phyloP scores from a whole-genome alignment of 164 flowering plant genomes.

The Macadamia tetraphylla region DNA sequence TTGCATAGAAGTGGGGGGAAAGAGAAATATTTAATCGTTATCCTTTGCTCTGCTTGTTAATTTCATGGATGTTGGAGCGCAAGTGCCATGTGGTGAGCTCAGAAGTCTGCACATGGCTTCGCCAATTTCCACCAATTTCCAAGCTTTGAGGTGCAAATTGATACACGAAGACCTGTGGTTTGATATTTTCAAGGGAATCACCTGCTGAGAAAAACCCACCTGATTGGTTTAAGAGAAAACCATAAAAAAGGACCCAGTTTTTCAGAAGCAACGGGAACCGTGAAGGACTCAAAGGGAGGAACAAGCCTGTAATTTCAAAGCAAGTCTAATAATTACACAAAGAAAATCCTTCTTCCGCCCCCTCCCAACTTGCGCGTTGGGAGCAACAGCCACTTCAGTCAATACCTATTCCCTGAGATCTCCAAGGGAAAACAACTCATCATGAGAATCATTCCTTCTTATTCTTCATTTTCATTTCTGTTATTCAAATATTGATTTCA shows the following conservation, averaged over 20 bases:
- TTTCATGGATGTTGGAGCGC: slow-evolving; percentile 23
- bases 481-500: not conserved
- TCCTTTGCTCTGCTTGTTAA: not conserved
- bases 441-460: slow-evolving; percentile 1
- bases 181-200: slow-evolving; percentile 54
- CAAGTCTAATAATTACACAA: slow-evolving; percentile 4
- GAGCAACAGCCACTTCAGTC: slow-evolving; percentile 8
- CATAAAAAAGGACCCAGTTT: slow-evolving; percentile 19
- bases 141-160: slow-evolving; percentile 37
- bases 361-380: slow-evolving; percentile 4
- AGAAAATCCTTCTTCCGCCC: not conserved
- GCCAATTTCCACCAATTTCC: slow-evolving; percentile 21
- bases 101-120: slow-evolving; percentile 65
- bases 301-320: slow-evolving; percentile 22
- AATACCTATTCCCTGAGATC: slow-evolving; percentile 6
- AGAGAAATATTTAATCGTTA: not conserved
- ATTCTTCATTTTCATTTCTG: not conserved
- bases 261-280: slow-evolving; percentile 28
- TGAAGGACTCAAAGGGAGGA: slow-evolving; percentile 17
- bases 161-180: slow-evolving; percentile 28
- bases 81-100: slow-evolving; percentile 65
- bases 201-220: slow-evolving; percentile 35
- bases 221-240: slow-evolving; percentile 30
- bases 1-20: slow-evolving; percentile 15
- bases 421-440: not conserved